Evolutionary conservation across 306 rosid species (phyloP), one percentile per base, ranked within the genome.

Genomic region (Calophaca sinica): DNA sequence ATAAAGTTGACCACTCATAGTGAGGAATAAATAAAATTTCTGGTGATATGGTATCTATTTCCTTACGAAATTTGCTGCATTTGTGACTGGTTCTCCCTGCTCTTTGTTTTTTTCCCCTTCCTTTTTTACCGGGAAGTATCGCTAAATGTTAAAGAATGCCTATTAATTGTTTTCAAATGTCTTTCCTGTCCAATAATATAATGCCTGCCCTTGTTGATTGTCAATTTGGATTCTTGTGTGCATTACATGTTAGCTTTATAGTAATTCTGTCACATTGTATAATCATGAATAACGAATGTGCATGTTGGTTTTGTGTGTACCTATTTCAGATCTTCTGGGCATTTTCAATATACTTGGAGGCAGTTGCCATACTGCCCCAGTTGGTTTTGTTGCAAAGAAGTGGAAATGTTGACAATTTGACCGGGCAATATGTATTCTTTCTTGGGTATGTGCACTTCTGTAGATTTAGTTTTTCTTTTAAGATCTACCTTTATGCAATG

Each of bases 331-430:
- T 94, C 50, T 84, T 89, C 58, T 92, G 96, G 99, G 97, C 96
- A 74, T 94, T 94, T 89, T 94, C 99, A 36, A 83, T 94, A 79
- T 94, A 91, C 83, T 89, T 92, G 92, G 99, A 92, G 79, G 97
- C 97, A 11, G 89, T 88, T 41, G 91, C 96, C 4, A 94, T 94
- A 81, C 83, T 90, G 58, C 97, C 99, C 4, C 99, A 94, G 81
- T 72, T 94, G 76, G 96, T 90, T 81, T 77, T 94, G 91, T 70
- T 94, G 74, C 99, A 94, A 57, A 81, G 91, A 72, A 94, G 96
- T 84, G 96, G 99, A 65, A 94, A 88, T 62, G 99, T 94, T 49
- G 99, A 92, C 88, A 94, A 94, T 82, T 84, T 94, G 88, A 92
- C 97, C 0, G 90, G 97, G 42, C 93, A 94, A 85, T 94, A 94